Conservation (phyloP, 2,329 filamentous ascomycete genomes). For the Coccinonectria pachysandricola region DNA sequence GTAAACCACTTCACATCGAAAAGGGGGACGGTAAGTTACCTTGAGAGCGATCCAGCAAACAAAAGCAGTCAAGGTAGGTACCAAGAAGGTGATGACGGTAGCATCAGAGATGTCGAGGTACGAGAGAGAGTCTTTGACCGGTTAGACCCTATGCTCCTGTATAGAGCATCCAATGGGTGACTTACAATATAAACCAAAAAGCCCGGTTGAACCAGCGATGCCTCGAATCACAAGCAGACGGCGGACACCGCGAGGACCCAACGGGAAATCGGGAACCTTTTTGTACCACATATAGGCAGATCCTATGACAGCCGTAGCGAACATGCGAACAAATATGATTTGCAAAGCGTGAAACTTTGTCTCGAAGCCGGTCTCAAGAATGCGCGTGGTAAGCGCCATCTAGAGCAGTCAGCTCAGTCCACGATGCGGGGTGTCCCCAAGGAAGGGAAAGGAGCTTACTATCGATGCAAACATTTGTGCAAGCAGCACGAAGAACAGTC, state of each 20-base stretch:
- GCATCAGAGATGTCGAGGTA: conserved; percentile 71
- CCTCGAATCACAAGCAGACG: conserved; percentile 55
- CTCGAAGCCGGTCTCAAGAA: conserved; percentile 24
- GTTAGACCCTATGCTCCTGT: conserved; percentile 4
- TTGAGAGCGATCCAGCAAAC: conserved; percentile 48
- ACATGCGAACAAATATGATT: conserved; percentile 34
- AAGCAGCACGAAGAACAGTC: conserved; percentile 29
- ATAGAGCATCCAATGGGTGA: too few relatives aligned
- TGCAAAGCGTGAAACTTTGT: conserved; percentile 31
- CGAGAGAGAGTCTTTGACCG: conserved; percentile 32
- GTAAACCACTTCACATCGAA: too few relatives aligned
- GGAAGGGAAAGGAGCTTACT: conserved; percentile 14
- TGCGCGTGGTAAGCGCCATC: conserved; percentile 31
- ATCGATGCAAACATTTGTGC: conserved; percentile 32
- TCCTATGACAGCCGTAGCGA: conserved; percentile 26
- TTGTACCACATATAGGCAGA: conserved; percentile 31
- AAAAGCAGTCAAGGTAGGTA: conserved; percentile 57
- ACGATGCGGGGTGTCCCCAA: neutral
- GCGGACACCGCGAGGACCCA: conserved; percentile 54
- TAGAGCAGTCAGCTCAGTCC: conserved; percentile 9
- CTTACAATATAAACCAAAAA: conserved; percentile 47
- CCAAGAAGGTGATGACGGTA: conserved; percentile 69
- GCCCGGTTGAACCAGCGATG: conserved; percentile 51
- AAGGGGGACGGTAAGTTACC: too few relatives aligned
- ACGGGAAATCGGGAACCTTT: conserved; percentile 49